Evolutionary conservation across 179 eudicot species (phyloP).

Genomic region (Drosera spatulata): DNA sequence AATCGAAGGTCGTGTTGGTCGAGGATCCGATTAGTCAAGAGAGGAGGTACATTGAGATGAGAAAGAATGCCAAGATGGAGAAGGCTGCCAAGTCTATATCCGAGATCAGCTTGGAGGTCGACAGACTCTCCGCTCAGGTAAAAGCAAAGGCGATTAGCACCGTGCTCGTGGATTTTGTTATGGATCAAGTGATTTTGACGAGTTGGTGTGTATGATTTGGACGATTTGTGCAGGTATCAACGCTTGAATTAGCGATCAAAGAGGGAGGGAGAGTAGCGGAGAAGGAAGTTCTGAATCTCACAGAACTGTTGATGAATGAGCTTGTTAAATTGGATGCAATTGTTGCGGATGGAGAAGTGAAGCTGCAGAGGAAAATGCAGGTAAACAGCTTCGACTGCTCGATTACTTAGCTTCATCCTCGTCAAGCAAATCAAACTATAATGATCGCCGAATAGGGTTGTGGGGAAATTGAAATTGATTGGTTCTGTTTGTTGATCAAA

Average conservation of each 20-base stretch:
- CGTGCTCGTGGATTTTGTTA: not conserved
- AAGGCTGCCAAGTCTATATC: slow-evolving; percentile 73
- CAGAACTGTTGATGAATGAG: slow-evolving; percentile 70
- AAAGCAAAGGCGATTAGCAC: not conserved
- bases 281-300: slow-evolving; percentile 40
- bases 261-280: slow-evolving; percentile 73
- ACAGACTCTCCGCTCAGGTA: slow-evolving; percentile 86
- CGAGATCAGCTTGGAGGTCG: slow-evolving; percentile 75
- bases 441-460: not conserved
- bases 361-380: slow-evolving; percentile 90
- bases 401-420: too few species aligned
- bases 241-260: slow-evolving; percentile 57
- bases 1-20: slow-evolving; percentile 60
- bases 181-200: not conserved
- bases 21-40: slow-evolving; percentile 92
- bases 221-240: slow-evolving; percentile 42
- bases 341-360: slow-evolving; percentile 70
- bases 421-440: too few species aligned
- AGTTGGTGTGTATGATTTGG: not conserved
- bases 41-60: slow-evolving; percentile 68
- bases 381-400: slow-evolving; percentile 15
- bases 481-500: not conserved
- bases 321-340: slow-evolving; percentile 68
- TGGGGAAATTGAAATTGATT: not conserved
- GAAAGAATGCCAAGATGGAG: slow-evolving; percentile 68